Base-by-base conservation (phyloP, 345 rosid genomes). In the Eutrema heterophyllum region DNA sequence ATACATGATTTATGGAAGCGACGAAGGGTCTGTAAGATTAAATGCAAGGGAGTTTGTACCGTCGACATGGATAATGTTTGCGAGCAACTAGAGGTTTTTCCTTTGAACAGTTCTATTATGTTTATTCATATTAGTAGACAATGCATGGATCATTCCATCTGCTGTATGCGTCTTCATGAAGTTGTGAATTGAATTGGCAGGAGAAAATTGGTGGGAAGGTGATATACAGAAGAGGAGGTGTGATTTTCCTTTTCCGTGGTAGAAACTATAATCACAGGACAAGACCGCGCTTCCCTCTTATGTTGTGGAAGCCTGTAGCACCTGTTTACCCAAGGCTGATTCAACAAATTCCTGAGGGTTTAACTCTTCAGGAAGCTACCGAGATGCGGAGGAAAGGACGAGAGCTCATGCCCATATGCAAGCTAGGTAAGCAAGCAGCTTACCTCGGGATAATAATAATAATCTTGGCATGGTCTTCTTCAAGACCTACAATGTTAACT, bases 21-120 rank as follows among this genome's bases (percentile, higher is more conserved):
- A 39, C 71, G 89, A 40, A 87, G 97, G 67, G 97, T 85, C 4
- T 95, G 97, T 83, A 95, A 88, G 87, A 89, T 91, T 38, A 91
- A 87, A 80, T 94, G 98, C 78, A 89, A 82, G 62, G 98, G 98
- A 80, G 98, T 88, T 55, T 89, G 99, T 70, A 87, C 99, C 2
- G 97, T 91, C 3, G 99, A 89, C 80, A 91, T 95, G 97, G 85
- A 87, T 68, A 95, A 85, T 74, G 88, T 95, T 65, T 89, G 92
- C 80, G 84, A 91, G 75, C 96, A 89, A 70, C 61, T 95, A 76
- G 99, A 91, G 97, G 97, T 94, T 30, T 49, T 53, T 60, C 41
- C 54, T 60, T 41, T 13, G 30, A 49, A 26, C 51, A 1, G 24
- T 40, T 43, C 21, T 36, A 9, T 15, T 70, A 12, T 40, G 4